Conservation (phyloP, 805 yeast species). For the Jamesozyma hellenica region DNA sequence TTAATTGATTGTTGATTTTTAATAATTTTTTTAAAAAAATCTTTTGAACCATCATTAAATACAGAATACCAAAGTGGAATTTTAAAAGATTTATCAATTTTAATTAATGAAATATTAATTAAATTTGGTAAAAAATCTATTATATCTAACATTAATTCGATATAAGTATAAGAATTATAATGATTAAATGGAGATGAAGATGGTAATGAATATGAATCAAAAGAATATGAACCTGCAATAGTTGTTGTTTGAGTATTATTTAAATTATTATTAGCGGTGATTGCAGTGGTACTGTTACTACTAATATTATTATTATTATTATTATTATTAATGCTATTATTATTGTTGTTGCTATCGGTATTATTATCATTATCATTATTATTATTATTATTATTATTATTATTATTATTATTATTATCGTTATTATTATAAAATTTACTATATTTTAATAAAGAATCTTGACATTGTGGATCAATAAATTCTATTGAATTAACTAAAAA, state of each 20-base stretch:
- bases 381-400: constrained; percentile 13
- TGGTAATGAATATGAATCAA: not conserved
- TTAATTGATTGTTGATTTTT: constrained; percentile 27
- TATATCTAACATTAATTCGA: constrained; percentile 33
- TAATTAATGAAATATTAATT: constrained; percentile 31
- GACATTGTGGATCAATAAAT: constrained; percentile 26
- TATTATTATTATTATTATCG: constrained; percentile 13
- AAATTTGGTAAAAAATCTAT: constrained; percentile 41
- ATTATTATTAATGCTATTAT: not conserved
- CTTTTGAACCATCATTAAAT: constrained; percentile 27
- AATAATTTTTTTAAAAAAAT: constrained; percentile 26
- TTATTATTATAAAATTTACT: constrained; percentile 19
- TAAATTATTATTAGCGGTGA: not conserved
- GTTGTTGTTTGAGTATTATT: not conserved
- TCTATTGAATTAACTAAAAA: constrained; percentile 22
- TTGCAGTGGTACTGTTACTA: not conserved
- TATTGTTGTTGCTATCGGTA: not conserved
- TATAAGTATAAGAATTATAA: constrained; percentile 25
- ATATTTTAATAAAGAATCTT: constrained; percentile 27
- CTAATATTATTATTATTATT: not conserved
- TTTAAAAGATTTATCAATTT: constrained; percentile 44
- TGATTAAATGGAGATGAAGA: not conserved
- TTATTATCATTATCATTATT: not conserved
- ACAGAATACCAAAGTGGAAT: constrained; percentile 38
- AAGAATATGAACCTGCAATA: not conserved